Base-by-base conservation (phyloP, 768 basidiomycete genomes). In the Boletus rubropictus region DNA sequence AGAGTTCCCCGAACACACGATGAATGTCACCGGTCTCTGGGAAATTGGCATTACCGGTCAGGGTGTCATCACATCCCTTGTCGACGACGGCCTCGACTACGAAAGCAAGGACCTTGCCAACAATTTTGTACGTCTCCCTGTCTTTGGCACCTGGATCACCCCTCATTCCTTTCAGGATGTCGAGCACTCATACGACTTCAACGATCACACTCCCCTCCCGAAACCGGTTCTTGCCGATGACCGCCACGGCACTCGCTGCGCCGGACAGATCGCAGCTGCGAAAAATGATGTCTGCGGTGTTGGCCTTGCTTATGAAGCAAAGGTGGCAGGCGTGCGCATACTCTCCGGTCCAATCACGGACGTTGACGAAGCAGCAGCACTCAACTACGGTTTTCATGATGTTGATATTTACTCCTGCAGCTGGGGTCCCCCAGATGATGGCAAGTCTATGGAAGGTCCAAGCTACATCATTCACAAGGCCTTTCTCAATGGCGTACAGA, bases 401-500 rank as follows among this genome's bases (percentile, higher is more conserved):
- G 42, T 89, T 86, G 21, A 91, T 92, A 57, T 98, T 28, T 61
- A 89, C 68, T 92, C 89, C 52, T 99, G 96, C 67, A 92, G 89
- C 46, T 99, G 96, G 96, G 96, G 96, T 5, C 96, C 96, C 8
- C 89, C 94, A 0, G 95, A 99, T 65, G 88, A 96, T 58, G 95
- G 95, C 8, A 74, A 74, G 58, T 82, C 88, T 1, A 97, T 98
- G 95, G 96, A 99, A 63, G 91, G 80, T 0, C 96, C 96, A 0
- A 81, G 80, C 12, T 86, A 89, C 57, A 74, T 99, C 39, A 96
- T 98, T 60, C 77, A 88, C 60, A 94, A 95, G 64, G 90, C 96
- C 7, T 82, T 99, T 55, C 72, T 98, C 21, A 95, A 97, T 55
- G 96, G 96, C 17, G 80, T 97, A 32, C 85, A 88, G 65, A 84